Base-by-base conservation (phyloP, 1,139 yeast species). In the Zhuliangozyma parablackwelliae region DNA sequence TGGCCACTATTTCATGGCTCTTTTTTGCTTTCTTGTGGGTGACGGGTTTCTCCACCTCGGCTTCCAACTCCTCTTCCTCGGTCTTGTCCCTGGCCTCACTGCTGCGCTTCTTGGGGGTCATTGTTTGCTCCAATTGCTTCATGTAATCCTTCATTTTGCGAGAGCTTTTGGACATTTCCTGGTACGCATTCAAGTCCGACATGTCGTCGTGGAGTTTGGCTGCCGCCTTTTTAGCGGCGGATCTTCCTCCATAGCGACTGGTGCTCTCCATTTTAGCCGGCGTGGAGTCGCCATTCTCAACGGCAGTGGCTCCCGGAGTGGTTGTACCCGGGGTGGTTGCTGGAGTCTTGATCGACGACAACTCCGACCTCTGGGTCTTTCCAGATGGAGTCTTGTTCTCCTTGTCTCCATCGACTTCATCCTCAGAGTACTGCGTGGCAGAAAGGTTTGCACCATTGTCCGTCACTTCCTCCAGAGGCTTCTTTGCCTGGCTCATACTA, bases 161-260 rank as follows among this genome's bases (percentile, higher is more conserved):
- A 1, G 60, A 50, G 30, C 73, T 68, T 46, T 68, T 68, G 5
- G 63, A 40, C 46, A 65, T 55, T 46, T 75, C 69, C 43, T 79
- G 80, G 51, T 74, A 84, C 36, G 66, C 70, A 48, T 80, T 82
- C 43, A 84, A 64, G 37, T 82, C 82, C 36, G 75, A 74, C 75
- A 85, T 82, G 48, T 81, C 77, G 20, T 72, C 72, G 47, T 82
- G 90, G n/a, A 85, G 61, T 52, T 79, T 80, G 39, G 65, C 64
- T 0, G 81, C 80, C 0, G 94, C 94, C 47, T 75, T 75, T 33
- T 73, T 71, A 29, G 82, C 80, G 1, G 94, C 94, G 16, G 78
- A 62, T 34, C 75, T 53, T 6, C 72, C 65, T 8, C 47, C 41
- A 26, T 37, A 36, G 21, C 43, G 35, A 2, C 16, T 4, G 16